Evolutionary conservation across 192 early-diverging fungal genomes (phyloP).

Genomic region (Haplosporangium gracile): DNA sequence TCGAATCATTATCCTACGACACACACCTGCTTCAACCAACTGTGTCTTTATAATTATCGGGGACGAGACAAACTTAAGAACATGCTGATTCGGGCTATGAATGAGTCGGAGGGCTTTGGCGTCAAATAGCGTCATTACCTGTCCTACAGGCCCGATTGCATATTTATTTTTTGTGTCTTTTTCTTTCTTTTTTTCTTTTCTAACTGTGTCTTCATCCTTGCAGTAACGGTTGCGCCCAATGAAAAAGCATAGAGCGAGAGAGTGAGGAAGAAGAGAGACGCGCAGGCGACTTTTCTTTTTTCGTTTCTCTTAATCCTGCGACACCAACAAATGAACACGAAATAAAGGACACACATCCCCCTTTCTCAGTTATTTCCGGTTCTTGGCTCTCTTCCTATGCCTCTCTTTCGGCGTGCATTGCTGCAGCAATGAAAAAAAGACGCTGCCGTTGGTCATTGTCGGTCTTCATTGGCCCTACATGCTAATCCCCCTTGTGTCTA

Average conservation of each 20-base stretch:
- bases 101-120: constrained; percentile 84
- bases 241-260: neutral
- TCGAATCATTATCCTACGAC: constrained; percentile 84
- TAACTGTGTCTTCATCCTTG: neutral
- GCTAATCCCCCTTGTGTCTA: neutral
- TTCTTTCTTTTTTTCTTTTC: neutral
- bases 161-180: constrained; percentile 6
- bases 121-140: constrained; percentile 50
- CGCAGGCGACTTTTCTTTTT: neutral
- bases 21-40: constrained; percentile 96
- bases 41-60: constrained; percentile 85
- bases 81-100: constrained; percentile 80
- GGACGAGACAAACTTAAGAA: constrained; percentile 73
- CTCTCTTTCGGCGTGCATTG: neutral
- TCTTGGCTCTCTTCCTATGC: neutral
- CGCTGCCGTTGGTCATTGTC: neutral
- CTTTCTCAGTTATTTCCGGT: neutral
- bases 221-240: neutral
- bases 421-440: neutral
- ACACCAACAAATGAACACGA: neutral
- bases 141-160: neutral
- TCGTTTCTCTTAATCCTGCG: constrained; percentile 1
- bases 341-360: neutral
- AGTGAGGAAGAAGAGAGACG: neutral
- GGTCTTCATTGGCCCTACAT: neutral